phyloP scores from a whole-genome alignment of 2,329 filamentous ascomycete genomes.

The Ascomycota sp. region DNA sequence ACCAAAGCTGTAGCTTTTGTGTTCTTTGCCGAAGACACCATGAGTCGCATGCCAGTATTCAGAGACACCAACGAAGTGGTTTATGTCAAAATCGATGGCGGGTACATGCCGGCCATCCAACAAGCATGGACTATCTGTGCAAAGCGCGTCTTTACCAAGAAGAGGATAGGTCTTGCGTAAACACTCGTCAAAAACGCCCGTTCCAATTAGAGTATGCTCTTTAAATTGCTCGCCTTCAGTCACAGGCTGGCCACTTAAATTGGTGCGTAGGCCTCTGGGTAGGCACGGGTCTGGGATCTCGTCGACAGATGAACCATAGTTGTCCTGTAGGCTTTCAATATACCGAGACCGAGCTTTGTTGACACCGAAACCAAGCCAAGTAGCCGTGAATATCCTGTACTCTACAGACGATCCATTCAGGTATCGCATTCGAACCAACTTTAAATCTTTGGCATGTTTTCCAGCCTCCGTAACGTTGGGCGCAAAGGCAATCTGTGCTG shows the following conservation, averaged over 20 bases:
- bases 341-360: slow-evolving; percentile 79
- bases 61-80: slow-evolving; percentile 93
- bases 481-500: slow-evolving; percentile 92
- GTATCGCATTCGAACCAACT: slow-evolving; percentile 64
- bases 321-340: slow-evolving; percentile 52
- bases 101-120: slow-evolving; percentile 84
- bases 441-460: slow-evolving; percentile 79
- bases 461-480: slow-evolving; percentile 79
- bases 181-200: slow-evolving; percentile 74
- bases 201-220: slow-evolving; percentile 48
- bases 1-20: slow-evolving; percentile 73
- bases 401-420: slow-evolving; percentile 60
- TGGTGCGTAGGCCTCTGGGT: slow-evolving; percentile 55
- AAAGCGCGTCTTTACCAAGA: slow-evolving; percentile 74
- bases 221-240: slow-evolving; percentile 13
- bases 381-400: slow-evolving; percentile 83
- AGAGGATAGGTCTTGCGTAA: slow-evolving; percentile 64
- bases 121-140: slow-evolving; percentile 65
- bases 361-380: slow-evolving; percentile 94
- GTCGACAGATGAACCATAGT: slow-evolving; percentile 33
- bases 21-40: slow-evolving; percentile 64
- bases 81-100: slow-evolving; percentile 89
- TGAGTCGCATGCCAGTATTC: slow-evolving; percentile 99
- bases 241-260: slow-evolving; percentile 43
- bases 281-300: slow-evolving; percentile 85